A percentile compares a stretch with the other conserved stretches of the same genome.
Evolutionary conservation across 1,284 basidiomycete genomes (phyloP).

Genomic region (Schizopora paradoxa): DNA sequence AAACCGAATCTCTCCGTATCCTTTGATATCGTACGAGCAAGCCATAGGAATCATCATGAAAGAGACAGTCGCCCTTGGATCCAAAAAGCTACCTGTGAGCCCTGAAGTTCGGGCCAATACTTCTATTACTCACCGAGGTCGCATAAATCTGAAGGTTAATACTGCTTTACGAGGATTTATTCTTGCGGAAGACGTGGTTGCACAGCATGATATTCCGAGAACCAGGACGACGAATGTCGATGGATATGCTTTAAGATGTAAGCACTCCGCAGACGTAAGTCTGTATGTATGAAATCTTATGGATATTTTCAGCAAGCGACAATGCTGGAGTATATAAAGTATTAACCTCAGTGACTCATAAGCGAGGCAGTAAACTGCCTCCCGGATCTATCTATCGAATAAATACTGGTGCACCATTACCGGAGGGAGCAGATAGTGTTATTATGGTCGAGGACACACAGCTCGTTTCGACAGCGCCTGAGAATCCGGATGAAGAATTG

Average conservation of each 20-base stretch:
- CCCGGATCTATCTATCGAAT: slow-evolving; percentile 61
- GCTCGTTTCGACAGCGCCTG: slow-evolving; percentile 45
- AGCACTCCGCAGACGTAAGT: slow-evolving; percentile 18
- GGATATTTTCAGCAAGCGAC: slow-evolving; percentile 42
- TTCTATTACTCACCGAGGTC: no score
- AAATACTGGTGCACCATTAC: slow-evolving; percentile 76
- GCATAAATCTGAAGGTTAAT: slow-evolving; percentile 41
- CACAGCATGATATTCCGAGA: slow-evolving; percentile 56
- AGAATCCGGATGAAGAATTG: slow-evolving; percentile 53
- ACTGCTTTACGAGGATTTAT: slow-evolving; percentile 57
- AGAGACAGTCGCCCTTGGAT: slow-evolving; percentile 41
- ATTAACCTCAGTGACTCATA: slow-evolving; percentile 51
- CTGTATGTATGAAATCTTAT: slow-evolving; percentile 1
- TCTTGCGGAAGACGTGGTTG: slow-evolving; percentile 70
- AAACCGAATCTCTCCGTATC: slow-evolving; percentile 72
- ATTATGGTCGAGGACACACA: slow-evolving; percentile 92
- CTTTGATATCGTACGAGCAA: slow-evolving; percentile 59
- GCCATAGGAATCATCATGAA: slow-evolving; percentile 56
- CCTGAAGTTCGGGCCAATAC: background rate
- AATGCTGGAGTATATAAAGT: slow-evolving; percentile 67
- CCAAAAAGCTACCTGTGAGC: slow-evolving; percentile 35
- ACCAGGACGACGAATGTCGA: slow-evolving; percentile 78
- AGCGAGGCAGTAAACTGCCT: slow-evolving; percentile 38
- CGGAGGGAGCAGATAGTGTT: slow-evolving; percentile 68
- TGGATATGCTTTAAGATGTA: slow-evolving; percentile 78